Percentiles rank a stretch among this genome's conserved stretches.
phyloP scores from a whole-genome alignment of 108 stramenopile species.

The Discostella stelligeroides region DNA sequence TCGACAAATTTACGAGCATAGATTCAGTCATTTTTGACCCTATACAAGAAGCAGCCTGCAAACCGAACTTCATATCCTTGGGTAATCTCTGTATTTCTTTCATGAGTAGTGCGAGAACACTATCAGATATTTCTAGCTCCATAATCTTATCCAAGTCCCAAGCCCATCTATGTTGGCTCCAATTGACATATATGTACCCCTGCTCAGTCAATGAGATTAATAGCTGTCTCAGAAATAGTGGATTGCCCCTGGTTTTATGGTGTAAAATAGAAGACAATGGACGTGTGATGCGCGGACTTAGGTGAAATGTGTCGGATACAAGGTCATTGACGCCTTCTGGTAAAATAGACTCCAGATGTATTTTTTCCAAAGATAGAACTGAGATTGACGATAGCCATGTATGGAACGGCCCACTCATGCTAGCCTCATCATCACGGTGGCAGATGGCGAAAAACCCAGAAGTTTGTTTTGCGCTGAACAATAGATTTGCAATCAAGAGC shows the following conservation, averaged over 20 bases:
- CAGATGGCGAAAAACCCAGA: slow-evolving; percentile 22
- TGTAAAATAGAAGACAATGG: slow-evolving; percentile 23
- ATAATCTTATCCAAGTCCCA: too few species aligned
- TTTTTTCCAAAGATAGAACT: slow-evolving; percentile 12
- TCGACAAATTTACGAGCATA: slow-evolving; percentile 13
- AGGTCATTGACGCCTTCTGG: slow-evolving; percentile 28
- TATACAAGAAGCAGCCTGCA: slow-evolving; percentile 34
- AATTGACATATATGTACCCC: too few species aligned
- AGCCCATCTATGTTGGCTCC: too few species aligned
- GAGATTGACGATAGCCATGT: slow-evolving; percentile 6
- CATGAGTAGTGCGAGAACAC: slow-evolving; percentile 18
- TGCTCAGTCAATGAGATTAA: slow-evolving; percentile 16
- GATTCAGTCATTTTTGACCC: slow-evolving; percentile 22
- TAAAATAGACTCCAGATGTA: slow-evolving; percentile 14
- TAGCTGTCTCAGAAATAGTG: slow-evolving; percentile 13
- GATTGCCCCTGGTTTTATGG: slow-evolving; percentile 14
- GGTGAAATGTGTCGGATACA: slow-evolving; percentile 27
- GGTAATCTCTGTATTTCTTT: slow-evolving; percentile 28
- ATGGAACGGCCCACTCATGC: neutral
- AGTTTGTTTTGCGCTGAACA: slow-evolving; percentile 15
- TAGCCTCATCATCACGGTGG: slow-evolving; percentile 30
- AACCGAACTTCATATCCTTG: slow-evolving; percentile 4
- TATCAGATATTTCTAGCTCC: too few species aligned
- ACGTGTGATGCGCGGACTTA: slow-evolving; percentile 34
- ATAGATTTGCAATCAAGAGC: slow-evolving; percentile 16